Percentiles rank a stretch among this genome's conserved stretches.
phyloP scores from a whole-genome alignment of 2,329 filamentous ascomycete genomes.

The Microcyclospora pomicola region DNA sequence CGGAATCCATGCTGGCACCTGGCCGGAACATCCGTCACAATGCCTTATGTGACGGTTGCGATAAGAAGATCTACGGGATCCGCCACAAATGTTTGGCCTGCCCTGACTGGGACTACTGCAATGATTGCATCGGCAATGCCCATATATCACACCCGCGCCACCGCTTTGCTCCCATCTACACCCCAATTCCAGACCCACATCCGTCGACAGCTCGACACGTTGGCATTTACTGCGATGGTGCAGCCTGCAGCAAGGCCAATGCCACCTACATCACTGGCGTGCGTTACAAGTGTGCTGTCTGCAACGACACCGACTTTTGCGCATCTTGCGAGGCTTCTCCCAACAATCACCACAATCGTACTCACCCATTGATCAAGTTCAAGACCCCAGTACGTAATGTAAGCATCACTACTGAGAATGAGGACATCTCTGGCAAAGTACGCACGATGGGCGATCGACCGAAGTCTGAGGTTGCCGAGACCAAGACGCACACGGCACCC shows the following conservation, averaged over 20 bases:
- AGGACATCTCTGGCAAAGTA: conserved; percentile 56
- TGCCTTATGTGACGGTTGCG: conserved; percentile 89
- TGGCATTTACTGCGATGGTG: conserved; percentile 90
- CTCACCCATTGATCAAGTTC: conserved; percentile 95
- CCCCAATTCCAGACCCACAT: conserved; percentile 43
- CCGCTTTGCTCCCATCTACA: conserved; percentile 79
- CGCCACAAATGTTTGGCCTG: conserved; percentile 95
- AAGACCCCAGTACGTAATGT: conserved; percentile 83
- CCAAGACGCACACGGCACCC: conserved; percentile 7
- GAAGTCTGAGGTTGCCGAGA: conserved; percentile 1
- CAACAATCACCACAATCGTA: conserved; percentile 73
- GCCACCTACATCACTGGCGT: conserved; percentile 58
- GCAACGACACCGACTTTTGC: conserved; percentile 90
- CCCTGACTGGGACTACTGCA: conserved; percentile 95
- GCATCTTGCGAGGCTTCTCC: conserved; percentile 84
- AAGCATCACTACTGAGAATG: conserved; percentile 70
- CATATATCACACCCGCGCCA: conserved; percentile 62
- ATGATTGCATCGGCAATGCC: conserved; percentile 55
- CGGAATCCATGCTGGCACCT: conserved; percentile 56
- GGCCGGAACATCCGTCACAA: conserved; percentile 73
- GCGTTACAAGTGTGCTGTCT: conserved; percentile 95
- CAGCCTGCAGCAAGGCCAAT: conserved; percentile 55
- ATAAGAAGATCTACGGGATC: conserved; percentile 72
- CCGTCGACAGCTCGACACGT: conserved; percentile 46
- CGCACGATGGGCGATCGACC: conserved; percentile 58